These are phyloP conservation scores for Nakazawaea holstii DNA, from an alignment of 805 yeast genomes.

Conservation along the genomic window DNA sequence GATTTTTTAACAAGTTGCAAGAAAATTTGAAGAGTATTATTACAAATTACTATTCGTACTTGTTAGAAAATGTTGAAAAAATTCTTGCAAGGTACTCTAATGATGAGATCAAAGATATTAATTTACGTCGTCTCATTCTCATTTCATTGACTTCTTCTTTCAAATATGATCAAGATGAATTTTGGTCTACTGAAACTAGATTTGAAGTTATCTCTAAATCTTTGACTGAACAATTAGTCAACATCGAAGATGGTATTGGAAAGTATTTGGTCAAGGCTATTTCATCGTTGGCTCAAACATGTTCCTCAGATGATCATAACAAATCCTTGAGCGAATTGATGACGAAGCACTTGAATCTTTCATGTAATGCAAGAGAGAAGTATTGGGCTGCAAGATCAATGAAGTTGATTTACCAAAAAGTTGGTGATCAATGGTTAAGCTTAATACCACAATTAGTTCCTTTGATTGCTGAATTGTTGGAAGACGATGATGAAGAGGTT, in stretches of 20 bases:
- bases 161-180: slow-evolving; percentile 87
- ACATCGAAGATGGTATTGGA: slow-evolving; percentile 71
- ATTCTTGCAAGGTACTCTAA: slow-evolving; percentile 46
- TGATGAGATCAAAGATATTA: slow-evolving; percentile 39
- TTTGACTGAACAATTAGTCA: slow-evolving; percentile 59
- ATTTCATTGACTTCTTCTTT: slow-evolving; percentile 76
- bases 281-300: slow-evolving; percentile 62
- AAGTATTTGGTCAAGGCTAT: slow-evolving; percentile 76
- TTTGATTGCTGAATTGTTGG: slow-evolving; percentile 87
- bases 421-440: slow-evolving; percentile 92
- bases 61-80: slow-evolving; percentile 65
- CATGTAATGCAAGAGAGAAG: slow-evolving; percentile 52
- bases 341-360: slow-evolving; percentile 62
- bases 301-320: slow-evolving; percentile 65
- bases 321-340: slow-evolving; percentile 63
- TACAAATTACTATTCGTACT: slow-evolving; percentile 81
- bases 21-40: slow-evolving; percentile 81
- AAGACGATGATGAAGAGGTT: slow-evolving; percentile 92
- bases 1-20: slow-evolving; percentile 80
- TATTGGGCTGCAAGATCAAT: slow-evolving; percentile 77
- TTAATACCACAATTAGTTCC: slow-evolving; percentile 94
- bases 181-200: slow-evolving; percentile 87
- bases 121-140: slow-evolving; percentile 67
- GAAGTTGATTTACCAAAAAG: slow-evolving; percentile 78
- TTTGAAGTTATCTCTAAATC: slow-evolving; percentile 66